These are phyloP conservation scores for Stylonectria norvegica DNA, from an alignment of 2,329 filamentous ascomycete genomes.

Conservation along the genomic window DNA sequence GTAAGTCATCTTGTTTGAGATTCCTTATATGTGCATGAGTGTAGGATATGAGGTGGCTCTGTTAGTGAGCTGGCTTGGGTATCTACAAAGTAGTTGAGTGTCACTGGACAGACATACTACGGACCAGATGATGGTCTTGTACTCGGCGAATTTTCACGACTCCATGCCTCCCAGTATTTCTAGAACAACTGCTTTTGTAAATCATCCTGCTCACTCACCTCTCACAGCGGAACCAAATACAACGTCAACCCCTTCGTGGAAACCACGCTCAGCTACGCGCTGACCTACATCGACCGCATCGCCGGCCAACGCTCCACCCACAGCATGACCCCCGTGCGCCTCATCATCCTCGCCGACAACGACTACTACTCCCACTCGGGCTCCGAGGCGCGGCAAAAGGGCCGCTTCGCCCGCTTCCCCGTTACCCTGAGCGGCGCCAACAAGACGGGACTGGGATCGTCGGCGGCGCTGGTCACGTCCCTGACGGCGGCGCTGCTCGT, in stretches of 20 bases:
- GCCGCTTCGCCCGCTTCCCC: conserved; percentile 72
- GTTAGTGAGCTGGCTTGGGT: too few species aligned
- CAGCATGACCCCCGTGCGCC: conserved; percentile 63
- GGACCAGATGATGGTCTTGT: too few species aligned
- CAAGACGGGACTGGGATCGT: conserved; percentile 95
- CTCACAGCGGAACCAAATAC: conserved; percentile 43
- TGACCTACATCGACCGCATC: conserved; percentile 69
- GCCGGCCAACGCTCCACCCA: conserved; percentile 35
- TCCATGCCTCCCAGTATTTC: not conserved
- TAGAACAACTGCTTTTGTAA: not conserved
- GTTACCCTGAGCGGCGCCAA: conserved; percentile 74
- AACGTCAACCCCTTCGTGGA: conserved; percentile 81
- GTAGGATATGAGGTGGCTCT: too few species aligned
- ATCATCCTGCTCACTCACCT: conserved; percentile 17
- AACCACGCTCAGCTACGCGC: conserved; percentile 80
- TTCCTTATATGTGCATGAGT: too few species aligned
- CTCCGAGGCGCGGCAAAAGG: conserved; percentile 27
- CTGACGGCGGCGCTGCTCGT: conserved; percentile 72
- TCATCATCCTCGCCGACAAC: conserved; percentile 90
- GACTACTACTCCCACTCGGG: conserved; percentile 82
- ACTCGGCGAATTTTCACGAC: not conserved
- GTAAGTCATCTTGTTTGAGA: conserved; percentile 51
- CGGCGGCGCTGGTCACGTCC: conserved; percentile 87
- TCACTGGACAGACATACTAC: too few species aligned
- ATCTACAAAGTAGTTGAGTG: too few species aligned